phyloP scores from a whole-genome alignment of 1,139 yeast genomes.

The Pichia sp. region DNA sequence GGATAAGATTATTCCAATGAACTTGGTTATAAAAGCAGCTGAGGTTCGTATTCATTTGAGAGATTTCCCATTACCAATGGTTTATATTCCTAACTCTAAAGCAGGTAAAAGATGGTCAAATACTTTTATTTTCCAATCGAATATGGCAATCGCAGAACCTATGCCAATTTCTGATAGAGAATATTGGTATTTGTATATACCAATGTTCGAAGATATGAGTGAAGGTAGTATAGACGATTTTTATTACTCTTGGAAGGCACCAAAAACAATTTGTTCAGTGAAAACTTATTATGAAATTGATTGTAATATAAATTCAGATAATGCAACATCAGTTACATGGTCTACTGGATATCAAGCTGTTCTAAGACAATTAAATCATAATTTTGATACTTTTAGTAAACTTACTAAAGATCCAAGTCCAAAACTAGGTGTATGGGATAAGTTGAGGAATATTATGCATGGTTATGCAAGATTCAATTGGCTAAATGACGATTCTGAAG shows the following conservation, averaged over 20 bases:
- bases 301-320: conserved; percentile 48
- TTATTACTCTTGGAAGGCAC: conserved; percentile 56
- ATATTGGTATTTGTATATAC: conserved; percentile 43
- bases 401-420: conserved; percentile 81
- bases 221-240: conserved; percentile 32
- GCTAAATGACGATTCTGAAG: conserved; percentile 42
- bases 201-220: conserved; percentile 43
- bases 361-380: conserved; percentile 71
- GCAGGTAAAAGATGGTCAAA: conserved; percentile 29
- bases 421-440: conserved; percentile 76
- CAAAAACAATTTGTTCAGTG: conserved; percentile 72
- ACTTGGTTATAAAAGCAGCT: conserved; percentile 41
- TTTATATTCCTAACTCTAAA: conserved; percentile 35
- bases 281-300: conserved; percentile 62
- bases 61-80: conserved; percentile 59
- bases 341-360: conserved; percentile 78
- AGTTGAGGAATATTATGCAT: conserved; percentile 54
- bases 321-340: conserved; percentile 73
- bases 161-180: conserved; percentile 16
- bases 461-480: conserved; percentile 45
- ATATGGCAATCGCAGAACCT: conserved; percentile 50
- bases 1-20: conserved; percentile 63
- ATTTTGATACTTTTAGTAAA: conserved; percentile 77
- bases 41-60: conserved; percentile 55
- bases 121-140: conserved; percentile 32